Evolutionary conservation across 2,329 filamentous ascomycete species (phyloP).

Genomic region (Fusarium mangiferae): DNA sequence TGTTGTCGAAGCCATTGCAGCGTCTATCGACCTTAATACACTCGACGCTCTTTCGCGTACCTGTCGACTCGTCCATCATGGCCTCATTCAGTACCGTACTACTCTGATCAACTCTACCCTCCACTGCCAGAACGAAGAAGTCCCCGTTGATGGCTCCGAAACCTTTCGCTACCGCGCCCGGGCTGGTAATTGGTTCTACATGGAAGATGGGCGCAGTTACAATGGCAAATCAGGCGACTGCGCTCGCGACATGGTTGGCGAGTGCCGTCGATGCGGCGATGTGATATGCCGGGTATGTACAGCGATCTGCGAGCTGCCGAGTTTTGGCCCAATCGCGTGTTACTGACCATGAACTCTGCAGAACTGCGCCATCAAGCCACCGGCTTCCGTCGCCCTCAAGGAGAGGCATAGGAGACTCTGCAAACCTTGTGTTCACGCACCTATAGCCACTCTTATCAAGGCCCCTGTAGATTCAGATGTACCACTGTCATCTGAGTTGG

Average conservation of each 20-base stretch:
- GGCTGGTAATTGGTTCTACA: constrained; percentile 68
- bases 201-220: constrained; percentile 64
- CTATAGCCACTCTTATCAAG: constrained; percentile 66
- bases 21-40: constrained; percentile 85
- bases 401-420: constrained; percentile 86
- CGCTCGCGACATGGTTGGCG: constrained; percentile 86
- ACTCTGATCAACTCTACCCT: constrained; percentile 80
- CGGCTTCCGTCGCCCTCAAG: constrained; percentile 72
- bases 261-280: constrained; percentile 80
- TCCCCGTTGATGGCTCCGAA: constrained; percentile 64
- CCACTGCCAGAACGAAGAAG: constrained; percentile 78
- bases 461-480: constrained; percentile 57
- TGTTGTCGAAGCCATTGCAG: constrained; percentile 79
- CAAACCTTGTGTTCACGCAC: constrained; percentile 76
- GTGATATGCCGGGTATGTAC: constrained; percentile 82
- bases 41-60: constrained; percentile 85
- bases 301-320: constrained; percentile 11
- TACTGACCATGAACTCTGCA: constrained; percentile 51
- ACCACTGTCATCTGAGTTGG: constrained; percentile 61
- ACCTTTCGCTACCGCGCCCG: constrained; percentile 67
- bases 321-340: background rate
- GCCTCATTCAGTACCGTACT: constrained; percentile 80
- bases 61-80: constrained; percentile 81
- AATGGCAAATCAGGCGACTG: constrained; percentile 80
- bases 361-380: constrained; percentile 92